Base-by-base conservation (phyloP, 2,329 filamentous ascomycete genomes). In the Lecanicillium sp. region DNA sequence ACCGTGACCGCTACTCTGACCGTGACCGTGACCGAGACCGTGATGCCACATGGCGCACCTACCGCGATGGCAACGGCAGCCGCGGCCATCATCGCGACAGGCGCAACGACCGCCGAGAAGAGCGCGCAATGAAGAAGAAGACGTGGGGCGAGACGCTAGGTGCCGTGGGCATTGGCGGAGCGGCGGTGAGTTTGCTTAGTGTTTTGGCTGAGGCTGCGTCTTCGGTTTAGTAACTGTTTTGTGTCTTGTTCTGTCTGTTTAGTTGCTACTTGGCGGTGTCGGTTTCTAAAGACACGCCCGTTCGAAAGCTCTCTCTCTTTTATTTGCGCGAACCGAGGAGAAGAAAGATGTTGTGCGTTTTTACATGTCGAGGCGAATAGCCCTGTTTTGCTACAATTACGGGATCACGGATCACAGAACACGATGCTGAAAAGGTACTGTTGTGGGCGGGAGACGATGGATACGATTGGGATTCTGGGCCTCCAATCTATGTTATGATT, bases 121-220 rank as follows among this genome's bases (percentile, higher is more conserved):
- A 64, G 5, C 59, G 60, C 3, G 40, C 52, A 1, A 54, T 54
- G n/a, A 65, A 57, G 49, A 69, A 63, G 52, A 69, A 65, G 49
- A 61, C 59, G 11, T 69, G 69, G 56, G 69, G 70, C 34, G 73
- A 77, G 45, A 70, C 74, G 13, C 61, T 79, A 4, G 67, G 69
- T 2, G 74, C 72, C 1, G 77, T 74, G 5, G 71, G 77, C 1
- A 72, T 81, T 20, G 77, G 77, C 4, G 74, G 77, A 9, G 76
- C 75, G 0, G 76, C 77, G 1, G 74, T 70, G 3, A 77, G 73
- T 38, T 55, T 81, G 44, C 49, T 80, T 33, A 71, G 69, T 39
- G 74, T 79, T 2, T 56, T 81, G 22, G 68, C 71, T 4, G 74
- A 81, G 51, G 76, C 75, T 18, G 74, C 74, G 4, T 40, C 2